Base-by-base conservation (phyloP, 192 early-diverging fungal genomes). In the Coemansia sp. region DNA sequence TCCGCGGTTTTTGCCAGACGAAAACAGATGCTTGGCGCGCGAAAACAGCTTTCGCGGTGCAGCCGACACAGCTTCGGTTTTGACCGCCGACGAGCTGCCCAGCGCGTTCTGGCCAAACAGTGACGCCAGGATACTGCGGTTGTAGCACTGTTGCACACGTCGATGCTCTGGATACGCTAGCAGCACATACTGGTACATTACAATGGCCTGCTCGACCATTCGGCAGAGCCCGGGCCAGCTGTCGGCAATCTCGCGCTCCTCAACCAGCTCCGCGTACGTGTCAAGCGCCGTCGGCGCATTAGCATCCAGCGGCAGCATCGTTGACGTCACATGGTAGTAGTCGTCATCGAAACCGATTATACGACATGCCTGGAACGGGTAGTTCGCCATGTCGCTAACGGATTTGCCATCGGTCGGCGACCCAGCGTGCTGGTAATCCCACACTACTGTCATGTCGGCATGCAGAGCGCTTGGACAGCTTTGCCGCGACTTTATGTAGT, bases 101-200 rank as follows among this genome's bases (percentile, higher is more conserved):
- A 70, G 63, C 5, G 74, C 68, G 34, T 70, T 77, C 59, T 67
- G 67, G 25, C 68, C 74, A 67, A 77, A 77, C 36, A 77, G 45
- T 26, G 67, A 70, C 12, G 74, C 67, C 42, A 77, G 35, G 47
- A 77, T 77, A 41, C 74, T 77, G 51, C 68, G 74, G 53, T 77
- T 77, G 52, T 77, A 77, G 55, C 67, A 77, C 58, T 77, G 74
- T 51, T 77, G 74, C 17, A 77, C 55, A 43, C 74, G 62, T 20
- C 62, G 68, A 31, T 77, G 74, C 55, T 70, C 74, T 1, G 74
- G 74, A 31, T 70, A 70, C 4, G 67, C 68, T 36, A 77, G 60
- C 21, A 70, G 57, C 30, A 70, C 74, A 12, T 70, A 70, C 43
- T 77, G 74, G 43, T 70, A 77, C 63, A 67, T 67, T 25, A 49